Evolutionary conservation across 768 basidiomycete genomes (phyloP), one percentile per base, ranked within the genome.

Genomic region (Chlorophyllum brunneum): DNA sequence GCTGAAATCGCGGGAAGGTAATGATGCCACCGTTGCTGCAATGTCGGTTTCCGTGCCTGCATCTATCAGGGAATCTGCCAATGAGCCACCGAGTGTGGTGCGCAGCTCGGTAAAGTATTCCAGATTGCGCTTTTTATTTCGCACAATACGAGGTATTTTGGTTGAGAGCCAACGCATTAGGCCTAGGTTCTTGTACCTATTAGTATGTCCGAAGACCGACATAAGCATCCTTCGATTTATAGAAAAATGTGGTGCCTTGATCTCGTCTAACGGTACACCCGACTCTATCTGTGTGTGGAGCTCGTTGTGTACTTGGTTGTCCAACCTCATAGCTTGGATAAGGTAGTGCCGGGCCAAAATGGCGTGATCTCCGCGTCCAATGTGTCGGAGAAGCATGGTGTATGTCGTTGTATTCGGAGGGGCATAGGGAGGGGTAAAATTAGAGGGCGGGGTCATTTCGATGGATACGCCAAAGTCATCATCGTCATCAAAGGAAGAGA

Each of bases 391-490:
- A 45, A 91, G 74, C 50, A 78, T 71, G 51, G 71, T 72, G 66
- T 82, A 88, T 11, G 85, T 83, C 1, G 80, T 83, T 16, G 85
- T 81, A 58, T 88, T 89, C 23, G 86, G 84, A 8, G 56, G 44
- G 6, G 82, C 82, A 55, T 61, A 61, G 23, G 73, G 71, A 18
- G 72, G 67, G 3, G 73, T 72, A 37, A 74, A 70, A 6, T 61
- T 60, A 27, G 67, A 64, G 5, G 70, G 51, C 0, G 63, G 37
- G 4, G 67, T 54, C 1, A 67, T 54, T 58, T 67, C 56, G 40
- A 77, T 65, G 24, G 72, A 59, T 45, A 77, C 73, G 26, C 77
- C 78, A 56, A 77, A 81, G 59, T 90, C 84, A 34, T 88, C 86
- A 42, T 86, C 85, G 18, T 86, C 84, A 39, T 86, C 85, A 63